Evolutionary conservation across 106 monocot genomes (phyloP).

Genomic region (Allium fistulosum): DNA sequence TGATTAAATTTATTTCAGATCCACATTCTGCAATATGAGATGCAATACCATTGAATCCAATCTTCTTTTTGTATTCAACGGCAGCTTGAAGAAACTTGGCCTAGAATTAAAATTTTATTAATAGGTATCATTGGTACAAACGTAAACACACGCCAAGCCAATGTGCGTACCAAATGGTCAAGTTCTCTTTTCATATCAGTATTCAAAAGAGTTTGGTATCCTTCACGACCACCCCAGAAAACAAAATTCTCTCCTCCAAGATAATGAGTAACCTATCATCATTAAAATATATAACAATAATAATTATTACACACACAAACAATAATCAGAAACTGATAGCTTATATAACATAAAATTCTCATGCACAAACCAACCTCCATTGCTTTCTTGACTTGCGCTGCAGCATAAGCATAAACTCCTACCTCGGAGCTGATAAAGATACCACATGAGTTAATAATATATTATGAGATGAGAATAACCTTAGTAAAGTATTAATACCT

Average conservation of each 20-base stretch:
- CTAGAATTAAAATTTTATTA: constrained; percentile 23
- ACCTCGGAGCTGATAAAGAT: constrained; percentile 66
- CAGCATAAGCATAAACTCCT: constrained; percentile 91
- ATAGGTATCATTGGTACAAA: neutral
- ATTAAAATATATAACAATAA: neutral
- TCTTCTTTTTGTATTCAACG: constrained; percentile 91
- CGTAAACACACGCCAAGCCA: neutral
- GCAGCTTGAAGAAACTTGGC: constrained; percentile 91
- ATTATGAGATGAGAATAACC: neutral
- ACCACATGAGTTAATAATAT: neutral
- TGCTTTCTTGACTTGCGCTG: constrained; percentile 97
- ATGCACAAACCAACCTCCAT: constrained; percentile 52
- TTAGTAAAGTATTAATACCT: constrained; percentile 34
- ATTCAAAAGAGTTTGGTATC: constrained; percentile 91
- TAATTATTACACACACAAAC: too few species aligned
- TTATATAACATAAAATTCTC: neutral
- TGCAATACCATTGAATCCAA: constrained; percentile 80
- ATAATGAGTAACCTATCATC: constrained; percentile 75
- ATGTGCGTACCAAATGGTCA: constrained; percentile 70
- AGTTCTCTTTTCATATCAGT: constrained; percentile 98
- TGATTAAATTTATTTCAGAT: neutral
- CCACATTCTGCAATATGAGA: neutral
- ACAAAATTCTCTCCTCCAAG: constrained; percentile 98
- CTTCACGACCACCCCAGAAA: constrained; percentile 98
- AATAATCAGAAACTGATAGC: neutral